Base-by-base conservation (phyloP, 1,284 basidiomycete species). In the Ceratobasidium sp. region DNA sequence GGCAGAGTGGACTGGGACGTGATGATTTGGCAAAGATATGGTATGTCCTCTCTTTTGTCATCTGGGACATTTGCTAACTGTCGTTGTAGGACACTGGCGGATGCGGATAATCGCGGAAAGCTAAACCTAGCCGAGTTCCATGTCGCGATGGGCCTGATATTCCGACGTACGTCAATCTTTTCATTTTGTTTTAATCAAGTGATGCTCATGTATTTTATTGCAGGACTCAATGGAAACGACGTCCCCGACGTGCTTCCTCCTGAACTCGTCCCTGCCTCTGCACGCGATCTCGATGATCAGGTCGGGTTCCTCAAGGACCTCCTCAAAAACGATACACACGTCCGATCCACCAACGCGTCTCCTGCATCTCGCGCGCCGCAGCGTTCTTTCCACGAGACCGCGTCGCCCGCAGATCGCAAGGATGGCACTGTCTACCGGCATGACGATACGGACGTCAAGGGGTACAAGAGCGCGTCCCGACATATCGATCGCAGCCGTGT, bases 61-160 rank as follows among this genome's bases (percentile, higher is more conserved):
- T 26, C 30, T 52, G 70, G 41, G 49, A 16, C 44, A 32, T 67
- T 66, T 71, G 73, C 62, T 74, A 18, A 47, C 47, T 28, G 16
- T 67, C n/a, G 46, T 49, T 49, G 16, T 77, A 96, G 95, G 95
- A 91, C 89, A 35, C 86, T 98, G 9, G 93, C 95, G 30, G 96
- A 98, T 82, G 87, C 87, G 49, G 92, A 95, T 77, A 95, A 98
- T 82, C 89, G 94, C 44, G 96, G 96, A 38, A 96, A 95, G 82
- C 87, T 98, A 73, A 98, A 98, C 79, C 85, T 97, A 54, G 93
- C 95, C 28, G 97, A 99, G 81, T 99, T 99, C 82, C 96, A 99
- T 80, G 94, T 98, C 71, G 98, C 97, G 0, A 99, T 99, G 97
- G 96, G 94, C 74, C 85, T 99, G 72, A 98, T 99, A 80, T 98